These are phyloP conservation scores for Hypoxylon fuscum DNA, from an alignment of 495 filamentous ascomycete genomes.

Conservation along the genomic window DNA sequence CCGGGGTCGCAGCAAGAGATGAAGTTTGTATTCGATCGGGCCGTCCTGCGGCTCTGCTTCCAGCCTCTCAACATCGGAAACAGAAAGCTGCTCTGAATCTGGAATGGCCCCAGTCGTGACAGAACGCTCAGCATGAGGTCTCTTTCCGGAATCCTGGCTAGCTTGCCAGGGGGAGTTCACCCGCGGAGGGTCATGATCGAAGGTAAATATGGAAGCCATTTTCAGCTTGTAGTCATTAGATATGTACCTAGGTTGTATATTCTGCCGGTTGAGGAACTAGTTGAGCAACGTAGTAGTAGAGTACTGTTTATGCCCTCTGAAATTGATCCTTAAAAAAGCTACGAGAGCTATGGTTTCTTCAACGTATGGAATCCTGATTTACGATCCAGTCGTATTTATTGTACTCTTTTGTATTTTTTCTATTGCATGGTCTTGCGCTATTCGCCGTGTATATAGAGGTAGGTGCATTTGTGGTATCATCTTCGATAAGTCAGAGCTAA, in stretches of 20 bases:
- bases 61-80: constrained; percentile 78
- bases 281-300: constrained; percentile 1
- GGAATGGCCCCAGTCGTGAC: constrained; percentile 42
- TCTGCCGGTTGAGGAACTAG: background rate
- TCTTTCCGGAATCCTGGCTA: constrained; percentile 50
- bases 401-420: constrained; percentile 26
- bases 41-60: constrained; percentile 94
- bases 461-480: constrained; percentile 69
- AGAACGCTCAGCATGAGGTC: constrained; percentile 41
- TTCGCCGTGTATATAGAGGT: constrained; percentile 41
- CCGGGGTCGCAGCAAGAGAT: constrained; percentile 84
- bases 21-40: constrained; percentile 95
- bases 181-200: constrained; percentile 84
- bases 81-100: constrained; percentile 65
- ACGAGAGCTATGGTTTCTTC: background rate
- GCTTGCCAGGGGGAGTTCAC: constrained; percentile 90
- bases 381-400: constrained; percentile 16
- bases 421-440: constrained; percentile 42
- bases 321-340: too few species aligned
- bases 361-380: constrained; percentile 16
- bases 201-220: constrained; percentile 98
- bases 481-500: constrained; percentile 49
- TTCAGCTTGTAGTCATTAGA: constrained; percentile 1
- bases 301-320: too few species aligned
- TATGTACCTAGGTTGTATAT: background rate